These are phyloP conservation scores for Tanacetum coccineum DNA, from an alignment of 129 eudicot genomes.

Conservation along the genomic window DNA sequence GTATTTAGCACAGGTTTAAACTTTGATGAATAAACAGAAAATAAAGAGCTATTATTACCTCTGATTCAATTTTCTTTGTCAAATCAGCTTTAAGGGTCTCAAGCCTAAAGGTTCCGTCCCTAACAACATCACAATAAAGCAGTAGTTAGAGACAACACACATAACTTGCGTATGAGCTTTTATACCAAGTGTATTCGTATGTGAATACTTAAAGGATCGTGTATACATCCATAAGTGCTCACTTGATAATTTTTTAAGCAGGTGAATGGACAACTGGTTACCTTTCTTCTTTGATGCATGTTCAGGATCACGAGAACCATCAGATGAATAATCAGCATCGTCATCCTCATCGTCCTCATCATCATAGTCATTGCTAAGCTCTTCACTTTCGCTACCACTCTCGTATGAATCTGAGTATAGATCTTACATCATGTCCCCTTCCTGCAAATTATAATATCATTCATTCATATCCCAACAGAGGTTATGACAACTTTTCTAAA, in stretches of 20 bases:
- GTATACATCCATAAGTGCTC: no score
- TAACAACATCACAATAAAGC: conserved; percentile 25
- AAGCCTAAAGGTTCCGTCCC: conserved; percentile 73
- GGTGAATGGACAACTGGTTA: conserved; percentile 35
- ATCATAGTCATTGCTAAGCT: conserved; percentile 53
- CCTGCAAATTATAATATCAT: conserved; percentile 49
- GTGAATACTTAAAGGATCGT: not conserved
- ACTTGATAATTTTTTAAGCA: no score
- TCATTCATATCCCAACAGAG: conserved; percentile 10
- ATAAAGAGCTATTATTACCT: conserved; percentile 35
- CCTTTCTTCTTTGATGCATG: conserved; percentile 79
- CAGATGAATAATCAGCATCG: no score
- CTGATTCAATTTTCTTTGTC: no score
- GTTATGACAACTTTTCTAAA: no score
- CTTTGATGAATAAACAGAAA: conserved; percentile 10
- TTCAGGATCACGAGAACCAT: no score
- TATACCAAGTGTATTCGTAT: conserved; percentile 8
- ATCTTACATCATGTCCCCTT: conserved; percentile 55
- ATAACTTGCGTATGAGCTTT: no score
- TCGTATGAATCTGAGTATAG: conserved; percentile 78
- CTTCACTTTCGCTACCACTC: conserved; percentile 81
- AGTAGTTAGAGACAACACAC: not conserved
- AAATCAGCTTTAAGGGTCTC: conserved; percentile 52
- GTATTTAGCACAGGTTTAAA: not conserved
- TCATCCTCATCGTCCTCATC: no score